Evolutionary conservation across 2,329 filamentous ascomycete genomes (phyloP).

Genomic region (Talaromyces rugulosus): DNA sequence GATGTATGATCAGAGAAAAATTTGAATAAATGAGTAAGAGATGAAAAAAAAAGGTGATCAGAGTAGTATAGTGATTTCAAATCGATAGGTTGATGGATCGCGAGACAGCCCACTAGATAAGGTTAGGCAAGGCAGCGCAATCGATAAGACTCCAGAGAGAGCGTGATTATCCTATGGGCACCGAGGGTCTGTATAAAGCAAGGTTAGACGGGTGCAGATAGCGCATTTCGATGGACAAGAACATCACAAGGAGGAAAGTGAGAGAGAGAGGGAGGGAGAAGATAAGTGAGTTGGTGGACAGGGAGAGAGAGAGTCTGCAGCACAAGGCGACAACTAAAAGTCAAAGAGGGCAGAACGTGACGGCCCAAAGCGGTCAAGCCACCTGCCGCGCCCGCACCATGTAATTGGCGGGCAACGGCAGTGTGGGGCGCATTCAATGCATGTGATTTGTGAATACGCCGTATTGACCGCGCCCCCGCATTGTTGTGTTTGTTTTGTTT

Average conservation of each 20-base stretch:
- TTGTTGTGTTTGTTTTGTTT: neutral
- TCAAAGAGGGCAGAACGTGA: neutral
- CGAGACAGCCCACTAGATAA: neutral
- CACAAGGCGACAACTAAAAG: neutral
- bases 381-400: neutral
- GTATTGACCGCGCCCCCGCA: neutral
- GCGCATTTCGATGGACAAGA: slow-evolving; percentile 9
- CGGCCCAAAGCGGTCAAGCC: neutral
- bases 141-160: neutral
- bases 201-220: neutral
- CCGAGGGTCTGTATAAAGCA: slow-evolving; percentile 8
- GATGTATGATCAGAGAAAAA: neutral
- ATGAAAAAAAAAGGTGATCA: neutral
- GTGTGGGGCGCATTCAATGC: neutral
- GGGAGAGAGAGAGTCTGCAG: neutral
- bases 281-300: neutral
- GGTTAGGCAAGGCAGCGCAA: slow-evolving; percentile 9
- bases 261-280: neutral
- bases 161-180: slow-evolving; percentile 14
- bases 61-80: neutral
- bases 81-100: neutral
- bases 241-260: neutral
- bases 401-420: neutral
- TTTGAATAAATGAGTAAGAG: neutral
- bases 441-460: neutral